Percentiles rank a stretch among this genome's conserved stretches.
Conservation (phyloP, 495 filamentous ascomycete species). For the Penicillium cosmopolitanum region DNA sequence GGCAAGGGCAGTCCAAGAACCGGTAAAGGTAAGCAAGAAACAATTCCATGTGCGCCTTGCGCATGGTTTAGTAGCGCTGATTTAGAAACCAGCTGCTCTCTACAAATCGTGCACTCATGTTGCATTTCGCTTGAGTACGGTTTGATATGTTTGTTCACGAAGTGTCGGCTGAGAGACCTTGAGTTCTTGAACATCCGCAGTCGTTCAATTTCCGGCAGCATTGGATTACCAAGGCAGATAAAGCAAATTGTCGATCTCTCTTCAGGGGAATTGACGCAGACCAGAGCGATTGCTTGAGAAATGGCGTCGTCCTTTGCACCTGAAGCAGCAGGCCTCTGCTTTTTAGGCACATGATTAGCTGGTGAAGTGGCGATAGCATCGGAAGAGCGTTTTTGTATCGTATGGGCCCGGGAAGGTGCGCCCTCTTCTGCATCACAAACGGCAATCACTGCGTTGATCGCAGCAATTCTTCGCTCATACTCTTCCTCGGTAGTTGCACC, state of each 20-base stretch:
- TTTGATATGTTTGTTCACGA: slow-evolving; percentile 30
- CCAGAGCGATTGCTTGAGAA: slow-evolving; percentile 22
- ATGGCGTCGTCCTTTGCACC: slow-evolving; percentile 19
- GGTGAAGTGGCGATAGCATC: slow-evolving; percentile 14
- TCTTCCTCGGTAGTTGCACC: slow-evolving; percentile 26
- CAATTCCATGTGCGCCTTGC: slow-evolving; percentile 27
- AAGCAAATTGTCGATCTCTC: slow-evolving; percentile 31
- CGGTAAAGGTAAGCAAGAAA: slow-evolving; percentile 18
- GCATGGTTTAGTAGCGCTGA: slow-evolving; percentile 28
- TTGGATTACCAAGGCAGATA: slow-evolving; percentile 23
- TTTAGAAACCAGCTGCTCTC: slow-evolving; percentile 24
- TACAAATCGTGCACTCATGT: slow-evolving; percentile 26
- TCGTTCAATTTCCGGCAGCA: slow-evolving; percentile 19
- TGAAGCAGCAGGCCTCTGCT: slow-evolving; percentile 15
- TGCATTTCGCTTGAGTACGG: slow-evolving; percentile 27
- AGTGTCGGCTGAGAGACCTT: slow-evolving; percentile 29
- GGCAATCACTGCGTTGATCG: slow-evolving; percentile 33
- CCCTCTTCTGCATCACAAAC: slow-evolving; percentile 37
- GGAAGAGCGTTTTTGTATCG: slow-evolving; percentile 17
- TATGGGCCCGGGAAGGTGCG: slow-evolving; percentile 15
- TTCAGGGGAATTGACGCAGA: slow-evolving; percentile 24
- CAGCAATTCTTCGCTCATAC: slow-evolving; percentile 27
- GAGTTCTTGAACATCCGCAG: slow-evolving; percentile 22
- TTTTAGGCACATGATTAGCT: slow-evolving; percentile 14
- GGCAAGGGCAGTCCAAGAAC: slow-evolving; percentile 20